Evolutionary conservation across 2,329 filamentous ascomycete genomes (phyloP).

Genomic region (Pseudogymnoascus sp.): DNA sequence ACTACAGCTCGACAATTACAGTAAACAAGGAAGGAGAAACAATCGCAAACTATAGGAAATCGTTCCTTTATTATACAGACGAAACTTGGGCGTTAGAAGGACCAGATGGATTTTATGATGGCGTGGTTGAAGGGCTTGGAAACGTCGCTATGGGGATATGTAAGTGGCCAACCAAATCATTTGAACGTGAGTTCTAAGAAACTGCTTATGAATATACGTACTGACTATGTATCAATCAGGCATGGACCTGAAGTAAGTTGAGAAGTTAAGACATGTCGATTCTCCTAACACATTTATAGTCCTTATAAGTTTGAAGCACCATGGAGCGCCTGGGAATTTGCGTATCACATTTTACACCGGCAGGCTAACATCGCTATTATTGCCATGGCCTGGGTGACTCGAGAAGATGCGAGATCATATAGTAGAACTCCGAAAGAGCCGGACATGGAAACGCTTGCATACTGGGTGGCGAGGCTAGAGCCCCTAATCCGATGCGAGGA

Average conservation of each 20-base stretch:
- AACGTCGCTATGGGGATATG: constrained; percentile 51
- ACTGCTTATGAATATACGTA: background rate
- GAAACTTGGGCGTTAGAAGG: constrained; percentile 47
- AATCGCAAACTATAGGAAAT: constrained; percentile 52
- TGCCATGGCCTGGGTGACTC: constrained; percentile 71
- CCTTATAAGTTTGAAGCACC: constrained; percentile 43
- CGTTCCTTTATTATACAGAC: constrained; percentile 44
- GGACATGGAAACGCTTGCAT: constrained; percentile 64
- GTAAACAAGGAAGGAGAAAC: constrained; percentile 52
- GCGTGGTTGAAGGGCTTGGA: constrained; percentile 39
- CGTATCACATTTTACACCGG: constrained; percentile 43
- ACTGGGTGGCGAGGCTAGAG: constrained; percentile 65
- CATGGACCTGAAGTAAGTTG: constrained; percentile 53
- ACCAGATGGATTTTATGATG: constrained; percentile 39
- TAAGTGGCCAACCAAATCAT: constrained; percentile 26
- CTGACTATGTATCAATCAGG: constrained; percentile 24
- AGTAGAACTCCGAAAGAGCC: constrained; percentile 46
- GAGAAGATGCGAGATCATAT: constrained; percentile 38
- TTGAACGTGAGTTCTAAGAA: constrained; percentile 11
- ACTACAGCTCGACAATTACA: constrained; percentile 47
- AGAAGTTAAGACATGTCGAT: background rate
- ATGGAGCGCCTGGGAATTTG: constrained; percentile 41
- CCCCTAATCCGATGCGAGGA: constrained; percentile 48
- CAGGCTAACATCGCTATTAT: constrained; percentile 57
- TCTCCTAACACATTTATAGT: constrained; percentile 26